These are phyloP conservation scores for Barnettozyma vustinii DNA, from an alignment of 805 yeast species.

Conservation along the genomic window DNA sequence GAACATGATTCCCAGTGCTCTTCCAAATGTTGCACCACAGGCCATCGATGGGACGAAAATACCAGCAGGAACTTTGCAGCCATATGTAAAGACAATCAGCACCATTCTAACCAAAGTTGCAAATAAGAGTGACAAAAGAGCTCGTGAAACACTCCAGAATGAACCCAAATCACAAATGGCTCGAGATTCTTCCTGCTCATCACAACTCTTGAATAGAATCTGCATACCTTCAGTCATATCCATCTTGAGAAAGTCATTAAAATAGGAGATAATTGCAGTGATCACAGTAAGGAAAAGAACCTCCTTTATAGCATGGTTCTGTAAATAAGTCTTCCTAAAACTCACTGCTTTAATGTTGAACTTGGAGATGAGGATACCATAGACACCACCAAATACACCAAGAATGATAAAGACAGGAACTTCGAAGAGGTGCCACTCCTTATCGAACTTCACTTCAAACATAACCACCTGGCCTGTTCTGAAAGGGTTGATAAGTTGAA, in stretches of 20 bases:
- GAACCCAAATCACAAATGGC: slow-evolving; percentile 35
- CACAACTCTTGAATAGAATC: slow-evolving; percentile 78
- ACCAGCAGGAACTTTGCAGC: slow-evolving; percentile 95
- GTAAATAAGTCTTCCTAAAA: slow-evolving; percentile 66
- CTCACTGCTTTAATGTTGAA: slow-evolving; percentile 72
- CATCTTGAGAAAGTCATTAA: slow-evolving; percentile 69
- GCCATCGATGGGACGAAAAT: slow-evolving; percentile 97
- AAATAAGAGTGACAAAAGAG: slow-evolving; percentile 48
- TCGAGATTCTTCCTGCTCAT: slow-evolving; percentile 34
- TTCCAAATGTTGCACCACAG: slow-evolving; percentile 90
- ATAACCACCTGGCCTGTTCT: slow-evolving; percentile 91
- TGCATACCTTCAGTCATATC: slow-evolving; percentile 98
- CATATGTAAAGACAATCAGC: slow-evolving; percentile 80
- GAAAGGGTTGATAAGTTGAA: slow-evolving; percentile 83
- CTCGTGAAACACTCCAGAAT: slow-evolving; percentile 25
- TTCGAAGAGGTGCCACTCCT: slow-evolving; percentile 83
- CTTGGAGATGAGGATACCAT: slow-evolving; percentile 73
- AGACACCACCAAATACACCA: slow-evolving; percentile 89
- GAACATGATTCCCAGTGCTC: slow-evolving; percentile 74
- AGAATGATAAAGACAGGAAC: slow-evolving; percentile 70
- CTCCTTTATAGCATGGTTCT: slow-evolving; percentile 57
- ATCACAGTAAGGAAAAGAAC: slow-evolving; percentile 59
- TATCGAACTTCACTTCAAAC: slow-evolving; percentile 85
- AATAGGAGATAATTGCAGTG: slow-evolving; percentile 75
- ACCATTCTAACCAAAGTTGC: slow-evolving; percentile 71